These are phyloP conservation scores for Combretum micranthum DNA, from an alignment of 345 rosid species.

Conservation along the genomic window DNA sequence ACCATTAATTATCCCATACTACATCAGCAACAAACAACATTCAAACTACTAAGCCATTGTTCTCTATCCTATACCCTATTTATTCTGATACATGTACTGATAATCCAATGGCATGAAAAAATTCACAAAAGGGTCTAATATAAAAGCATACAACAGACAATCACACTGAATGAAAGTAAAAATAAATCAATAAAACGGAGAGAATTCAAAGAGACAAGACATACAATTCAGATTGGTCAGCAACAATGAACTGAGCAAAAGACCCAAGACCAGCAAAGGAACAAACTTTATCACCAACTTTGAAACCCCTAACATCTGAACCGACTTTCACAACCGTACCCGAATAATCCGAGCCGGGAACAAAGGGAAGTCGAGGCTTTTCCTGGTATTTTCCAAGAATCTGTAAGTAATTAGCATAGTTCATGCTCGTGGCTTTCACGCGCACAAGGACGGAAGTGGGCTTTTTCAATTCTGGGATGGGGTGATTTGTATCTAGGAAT, in stretches of 20 bases:
- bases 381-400: conserved; percentile 83
- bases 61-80: too few species aligned
- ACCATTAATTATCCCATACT: too few species aligned
- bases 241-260: conserved; percentile 77
- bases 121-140: too few species aligned
- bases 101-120: too few species aligned
- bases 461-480: conserved; percentile 52
- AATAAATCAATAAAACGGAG: neutral
- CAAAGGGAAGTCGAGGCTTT: conserved; percentile 72
- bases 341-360: conserved; percentile 90
- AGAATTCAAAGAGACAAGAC: neutral
- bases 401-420: conserved; percentile 89
- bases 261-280: conserved; percentile 55
- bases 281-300: conserved; percentile 78
- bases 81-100: too few species aligned
- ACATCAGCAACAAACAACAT: too few species aligned
- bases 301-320: conserved; percentile 47
- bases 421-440: conserved; percentile 90
- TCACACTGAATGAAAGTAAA: neutral
- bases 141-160: neutral
- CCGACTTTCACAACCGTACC: conserved; percentile 69
- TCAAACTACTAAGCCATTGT: too few species aligned
- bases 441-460: conserved; percentile 63
- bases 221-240: conserved; percentile 60
- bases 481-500: conserved; percentile 28